Evolutionary conservation across 2,329 filamentous ascomycete genomes (phyloP), one percentile per base, ranked within the genome.

Genomic region (Septoria linicola): DNA sequence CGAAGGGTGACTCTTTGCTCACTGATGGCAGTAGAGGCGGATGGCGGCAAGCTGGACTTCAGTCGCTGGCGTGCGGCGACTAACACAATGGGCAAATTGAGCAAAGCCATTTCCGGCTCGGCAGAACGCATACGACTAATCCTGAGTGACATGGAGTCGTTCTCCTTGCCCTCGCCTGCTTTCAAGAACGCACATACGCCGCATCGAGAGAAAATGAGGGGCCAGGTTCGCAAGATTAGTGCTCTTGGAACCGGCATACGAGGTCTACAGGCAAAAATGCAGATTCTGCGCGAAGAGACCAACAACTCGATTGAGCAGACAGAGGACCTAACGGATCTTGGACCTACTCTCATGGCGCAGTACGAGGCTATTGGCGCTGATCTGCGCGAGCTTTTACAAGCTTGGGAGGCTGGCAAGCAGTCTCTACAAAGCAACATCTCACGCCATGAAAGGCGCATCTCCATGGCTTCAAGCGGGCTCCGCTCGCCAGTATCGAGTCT

Each of bases 301-400:
- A 89, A 88, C 65, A 82, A 82, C 54, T 83, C 83, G 36, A 72
- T 96, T 21, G 88, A 95, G 63, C 83, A 86, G 61, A 83, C 87
- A 1, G 73, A 76, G 14, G 68, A 69, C 35, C 59, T 68, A 13
- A 66, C 66, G 16, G 88, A 95, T 59, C 79, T 96, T 13, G 89
- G 88, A 0, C 80, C 85, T 0, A 84, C 83, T 56, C 78, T 97
- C 32, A 85, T 96, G 78, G 74, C 84, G 17, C 93, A 97, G 65
- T 99, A 97, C 69, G 93, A 99, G 50, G 92, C 90, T 3, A 95
- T 99, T 57, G 93, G 93, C 2, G 78, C 84, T 20, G 93, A 99
- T 65, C 78, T 99, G 37, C 86, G 86, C 67, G 72, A 70, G 37
- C 65, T 78, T 14, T 68, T 76, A 45, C 72, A 75, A 59, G 74